Conservation (phyloP, 2,329 filamentous ascomycete genomes). For the Drechslerella coelobrocha region DNA sequence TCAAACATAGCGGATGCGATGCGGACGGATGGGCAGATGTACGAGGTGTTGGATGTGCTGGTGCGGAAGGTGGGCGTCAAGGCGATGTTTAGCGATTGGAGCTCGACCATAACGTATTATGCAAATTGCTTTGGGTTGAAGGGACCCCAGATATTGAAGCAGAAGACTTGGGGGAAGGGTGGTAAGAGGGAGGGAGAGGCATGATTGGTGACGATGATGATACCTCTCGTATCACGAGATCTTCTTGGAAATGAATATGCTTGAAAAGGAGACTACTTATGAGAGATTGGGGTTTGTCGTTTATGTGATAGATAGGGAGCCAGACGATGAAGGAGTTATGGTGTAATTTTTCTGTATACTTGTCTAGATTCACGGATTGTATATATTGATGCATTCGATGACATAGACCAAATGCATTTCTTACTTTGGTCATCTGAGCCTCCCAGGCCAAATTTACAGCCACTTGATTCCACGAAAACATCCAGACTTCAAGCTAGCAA, state of each 20-base stretch:
- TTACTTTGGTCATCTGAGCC: no score
- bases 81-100: conserved; percentile 74
- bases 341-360: background rate
- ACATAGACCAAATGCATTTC: no score
- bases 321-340: no score
- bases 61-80: conserved; percentile 67
- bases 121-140: conserved; percentile 69
- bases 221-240: no score
- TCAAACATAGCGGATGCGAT: conserved; percentile 64
- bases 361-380: background rate
- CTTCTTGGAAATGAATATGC: no score
- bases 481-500: no score
- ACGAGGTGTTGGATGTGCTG: conserved; percentile 70
- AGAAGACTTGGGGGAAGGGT: conserved; percentile 45
- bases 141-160: conserved; percentile 39
- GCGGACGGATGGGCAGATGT: conserved; percentile 71
- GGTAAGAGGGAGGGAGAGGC: conserved; percentile 22
- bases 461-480: no score
- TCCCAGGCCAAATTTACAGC: no score
- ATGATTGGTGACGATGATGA: conserved; percentile 11
- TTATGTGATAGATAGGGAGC: no score
- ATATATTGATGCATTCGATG: background rate
- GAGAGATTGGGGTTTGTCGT: no score
- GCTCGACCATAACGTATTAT: conserved; percentile 72
- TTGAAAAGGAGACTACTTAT: no score